Percentiles rank a stretch among this genome's conserved stretches.
Conservation (phyloP, 768 basidiomycete species). For the Boletus edulis region DNA sequence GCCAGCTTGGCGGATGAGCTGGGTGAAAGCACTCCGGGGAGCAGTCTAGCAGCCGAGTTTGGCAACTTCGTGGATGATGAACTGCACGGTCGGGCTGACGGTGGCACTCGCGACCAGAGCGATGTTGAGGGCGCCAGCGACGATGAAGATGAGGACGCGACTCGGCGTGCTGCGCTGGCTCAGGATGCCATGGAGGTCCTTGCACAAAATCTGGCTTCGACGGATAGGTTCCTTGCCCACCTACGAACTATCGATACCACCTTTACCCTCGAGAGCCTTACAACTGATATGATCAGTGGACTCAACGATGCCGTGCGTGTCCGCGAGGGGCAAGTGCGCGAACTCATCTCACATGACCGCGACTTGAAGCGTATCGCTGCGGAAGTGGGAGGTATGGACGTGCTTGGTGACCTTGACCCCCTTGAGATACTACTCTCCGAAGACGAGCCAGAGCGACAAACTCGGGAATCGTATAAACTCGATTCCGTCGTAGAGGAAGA, state of each 20-base stretch:
- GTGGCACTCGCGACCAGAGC: slow-evolving; percentile 11
- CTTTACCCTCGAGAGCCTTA: slow-evolving; percentile 58
- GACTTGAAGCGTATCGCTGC: slow-evolving; percentile 75
- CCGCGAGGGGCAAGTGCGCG: slow-evolving; percentile 79
- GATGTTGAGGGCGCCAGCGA: slow-evolving; percentile 16
- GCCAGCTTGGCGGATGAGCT: slow-evolving; percentile 47
- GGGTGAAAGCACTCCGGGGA: slow-evolving; percentile 17
- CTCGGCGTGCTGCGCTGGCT: slow-evolving; percentile 21
- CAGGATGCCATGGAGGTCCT: slow-evolving; percentile 72
- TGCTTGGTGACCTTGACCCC: slow-evolving; percentile 65
- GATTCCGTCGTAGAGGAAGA: slow-evolving; percentile 42
- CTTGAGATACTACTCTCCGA: slow-evolving; percentile 43
- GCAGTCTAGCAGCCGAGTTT: slow-evolving; percentile 24
- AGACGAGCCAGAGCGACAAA: slow-evolving; percentile 26
- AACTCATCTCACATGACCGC: slow-evolving; percentile 72
- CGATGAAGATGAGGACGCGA: slow-evolving; percentile 29
- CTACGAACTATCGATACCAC: slow-evolving; percentile 64
- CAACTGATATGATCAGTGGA: slow-evolving; percentile 72
- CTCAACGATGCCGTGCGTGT: slow-evolving; percentile 75
- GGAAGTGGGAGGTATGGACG: slow-evolving; percentile 76
- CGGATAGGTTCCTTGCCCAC: slow-evolving; percentile 72
- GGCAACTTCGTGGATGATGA: slow-evolving; percentile 21
- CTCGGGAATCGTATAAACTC: slow-evolving; percentile 30
- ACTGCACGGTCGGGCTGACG: slow-evolving; percentile 8
- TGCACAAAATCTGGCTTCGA: slow-evolving; percentile 70